phyloP scores from a whole-genome alignment of 2,329 filamentous ascomycete genomes.

The Albifimbria verrucaria region DNA sequence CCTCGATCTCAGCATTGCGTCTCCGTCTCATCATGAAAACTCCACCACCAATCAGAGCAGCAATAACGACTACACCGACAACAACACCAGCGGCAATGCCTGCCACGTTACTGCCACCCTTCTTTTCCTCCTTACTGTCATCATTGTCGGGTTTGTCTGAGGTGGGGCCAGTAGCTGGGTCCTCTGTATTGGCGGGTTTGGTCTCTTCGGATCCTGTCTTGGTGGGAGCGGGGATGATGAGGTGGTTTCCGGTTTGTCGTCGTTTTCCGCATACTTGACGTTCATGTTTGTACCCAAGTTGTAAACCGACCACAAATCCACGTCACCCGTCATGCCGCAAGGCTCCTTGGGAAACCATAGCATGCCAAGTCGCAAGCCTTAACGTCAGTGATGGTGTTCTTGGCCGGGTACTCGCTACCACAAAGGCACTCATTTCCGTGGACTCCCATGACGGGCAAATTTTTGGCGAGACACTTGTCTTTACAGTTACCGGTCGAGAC shows the following conservation, averaged over 20 bases:
- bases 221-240: conserved; percentile 21
- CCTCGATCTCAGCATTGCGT: conserved; percentile 73
- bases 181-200: conserved; percentile 11
- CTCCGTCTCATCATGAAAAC: conserved; percentile 75
- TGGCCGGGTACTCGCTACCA: conserved; percentile 64
- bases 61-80: conserved; percentile 71
- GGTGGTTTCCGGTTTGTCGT: conserved; percentile 12
- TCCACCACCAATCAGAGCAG: conserved; percentile 61
- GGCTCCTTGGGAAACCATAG: conserved; percentile 58
- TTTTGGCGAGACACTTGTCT: conserved; percentile 35
- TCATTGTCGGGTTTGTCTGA: conserved; percentile 14
- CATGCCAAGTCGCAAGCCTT: conserved; percentile 64
- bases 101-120: conserved; percentile 62
- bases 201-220: conserved; percentile 13
- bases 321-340: conserved; percentile 46
- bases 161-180: conserved; percentile 11
- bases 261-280: conserved; percentile 17
- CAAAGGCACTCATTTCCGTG: conserved; percentile 68
- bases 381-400: conserved; percentile 50
- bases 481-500: conserved; percentile 41
- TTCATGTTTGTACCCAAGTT: conserved; percentile 46
- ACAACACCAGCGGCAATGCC: conserved; percentile 87
- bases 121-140: neutral
- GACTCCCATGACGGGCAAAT: conserved; percentile 59
- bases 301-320: conserved; percentile 39